Conservation (phyloP, 2,329 filamentous ascomycete species). For the Davidsoniella neocaledoniae region DNA sequence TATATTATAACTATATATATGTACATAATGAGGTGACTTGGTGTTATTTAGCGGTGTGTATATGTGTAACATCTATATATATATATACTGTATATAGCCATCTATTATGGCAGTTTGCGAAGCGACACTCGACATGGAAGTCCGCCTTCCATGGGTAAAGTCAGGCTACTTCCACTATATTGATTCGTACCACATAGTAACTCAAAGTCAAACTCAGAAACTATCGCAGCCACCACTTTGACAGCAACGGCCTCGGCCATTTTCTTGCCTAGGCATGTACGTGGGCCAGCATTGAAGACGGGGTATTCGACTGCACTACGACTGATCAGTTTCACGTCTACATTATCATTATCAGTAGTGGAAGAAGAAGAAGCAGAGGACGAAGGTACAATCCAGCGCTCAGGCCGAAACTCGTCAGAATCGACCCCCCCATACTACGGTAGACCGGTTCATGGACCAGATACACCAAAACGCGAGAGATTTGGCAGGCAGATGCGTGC, state of each 20-base stretch:
- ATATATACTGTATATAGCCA: not conserved
- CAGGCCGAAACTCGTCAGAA: slow-evolving; percentile 37
- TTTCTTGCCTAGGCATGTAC: slow-evolving; percentile 43
- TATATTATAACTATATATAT: not conserved
- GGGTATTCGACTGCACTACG: slow-evolving; percentile 38
- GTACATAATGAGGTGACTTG: not conserved
- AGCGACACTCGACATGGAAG: slow-evolving; percentile 28
- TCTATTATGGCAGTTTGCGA: not conserved
- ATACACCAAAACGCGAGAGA: slow-evolving; percentile 45
- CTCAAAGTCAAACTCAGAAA: slow-evolving; percentile 33
- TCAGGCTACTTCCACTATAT: slow-evolving; percentile 37
- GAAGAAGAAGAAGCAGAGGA: not conserved
- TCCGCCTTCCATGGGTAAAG: slow-evolving; percentile 46
- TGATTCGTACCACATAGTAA: slow-evolving; percentile 20
- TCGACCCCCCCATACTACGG: slow-evolving; percentile 39
- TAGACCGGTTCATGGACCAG: slow-evolving; percentile 46
- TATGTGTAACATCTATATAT: not conserved
- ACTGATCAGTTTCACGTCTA: slow-evolving; percentile 24
- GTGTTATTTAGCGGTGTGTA: not conserved
- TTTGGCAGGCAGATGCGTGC: slow-evolving; percentile 35
- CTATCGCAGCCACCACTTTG: slow-evolving; percentile 35
- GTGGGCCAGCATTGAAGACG: slow-evolving; percentile 48
- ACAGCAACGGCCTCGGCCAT: slow-evolving; percentile 46
- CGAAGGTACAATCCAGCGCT: slow-evolving; percentile 31
- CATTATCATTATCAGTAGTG: slow-evolving; percentile 11